Percentiles rank a stretch among this genome's conserved stretches.
Conservation (phyloP, 78 protist species). For the Speleostelium caveatum region DNA sequence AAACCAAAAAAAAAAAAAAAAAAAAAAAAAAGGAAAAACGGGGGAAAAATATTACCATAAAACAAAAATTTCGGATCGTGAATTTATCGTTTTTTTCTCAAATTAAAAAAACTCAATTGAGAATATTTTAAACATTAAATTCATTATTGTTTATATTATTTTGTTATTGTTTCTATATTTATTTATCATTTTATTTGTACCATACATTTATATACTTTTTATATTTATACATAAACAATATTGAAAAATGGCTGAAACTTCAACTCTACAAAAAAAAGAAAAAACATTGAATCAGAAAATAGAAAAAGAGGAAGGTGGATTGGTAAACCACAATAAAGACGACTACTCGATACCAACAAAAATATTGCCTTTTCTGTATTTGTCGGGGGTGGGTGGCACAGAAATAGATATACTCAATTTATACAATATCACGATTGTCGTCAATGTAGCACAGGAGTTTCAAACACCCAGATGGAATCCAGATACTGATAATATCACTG, state of each 20-base stretch:
- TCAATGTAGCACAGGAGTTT: slow-evolving; percentile 28
- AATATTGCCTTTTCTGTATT: slow-evolving; percentile 29
- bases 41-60: no score
- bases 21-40: no score
- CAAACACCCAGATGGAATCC: slow-evolving; percentile 1
- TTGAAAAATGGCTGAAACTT: not conserved
- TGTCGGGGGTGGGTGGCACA: slow-evolving; percentile 20
- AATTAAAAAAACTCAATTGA: no score
- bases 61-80: no score
- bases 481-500: not conserved
- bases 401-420: not conserved
- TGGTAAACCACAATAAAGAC: not conserved
- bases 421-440: not conserved
- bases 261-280: not conserved
- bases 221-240: not conserved
- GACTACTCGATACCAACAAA: not conserved
- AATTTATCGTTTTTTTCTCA: no score
- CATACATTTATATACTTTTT: no score
- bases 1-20: no score
- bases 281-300: slow-evolving; percentile 24
- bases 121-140: not conserved
- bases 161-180: not conserved
- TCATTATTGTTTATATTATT: no score
- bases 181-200: not conserved
- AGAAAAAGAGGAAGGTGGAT: slow-evolving; percentile 2